Evolutionary conservation across 495 filamentous ascomycete species (phyloP).

Genomic region (Xylaria intraflava): DNA sequence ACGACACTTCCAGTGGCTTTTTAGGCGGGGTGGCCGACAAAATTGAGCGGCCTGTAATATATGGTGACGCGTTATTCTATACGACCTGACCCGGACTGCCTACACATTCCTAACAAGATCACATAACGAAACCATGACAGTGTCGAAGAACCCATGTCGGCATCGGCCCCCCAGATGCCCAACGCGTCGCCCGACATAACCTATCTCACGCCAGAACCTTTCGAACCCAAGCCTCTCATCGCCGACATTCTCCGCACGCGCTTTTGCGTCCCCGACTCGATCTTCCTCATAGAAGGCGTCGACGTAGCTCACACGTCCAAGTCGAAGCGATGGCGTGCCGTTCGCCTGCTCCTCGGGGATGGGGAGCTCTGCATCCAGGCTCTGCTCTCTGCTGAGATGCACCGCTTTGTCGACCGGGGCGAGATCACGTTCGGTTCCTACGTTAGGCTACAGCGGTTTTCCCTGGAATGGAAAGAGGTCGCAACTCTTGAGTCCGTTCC

Average conservation of each 20-base stretch:
- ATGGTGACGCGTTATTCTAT: too few relatives aligned
- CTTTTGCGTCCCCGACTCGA: slow-evolving; percentile 32
- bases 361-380: slow-evolving; percentile 42
- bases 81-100: too few relatives aligned
- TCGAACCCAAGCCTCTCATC: slow-evolving; percentile 28
- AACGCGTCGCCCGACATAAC: slow-evolving; percentile 22
- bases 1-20: too few relatives aligned
- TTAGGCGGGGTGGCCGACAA: too few relatives aligned
- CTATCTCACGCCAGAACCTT: slow-evolving; percentile 23
- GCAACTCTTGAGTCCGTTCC: not conserved
- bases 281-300: slow-evolving; percentile 41
- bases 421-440: slow-evolving; percentile 35
- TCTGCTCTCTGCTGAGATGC: slow-evolving; percentile 30
- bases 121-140: not conserved
- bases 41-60: too few relatives aligned
- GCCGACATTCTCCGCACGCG: slow-evolving; percentile 34
- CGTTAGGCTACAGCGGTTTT: slow-evolving; percentile 31
- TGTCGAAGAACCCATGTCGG: slow-evolving; percentile 3
- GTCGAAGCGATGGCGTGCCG: slow-evolving; percentile 21
- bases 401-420: slow-evolving; percentile 32
- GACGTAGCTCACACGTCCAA: slow-evolving; percentile 22
- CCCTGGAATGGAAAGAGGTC: slow-evolving; percentile 15
- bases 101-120: not conserved
- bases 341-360: slow-evolving; percentile 37
- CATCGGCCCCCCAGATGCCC: not conserved